Conservation (phyloP, 345 rosid genomes). For the Erucastrum elatum region DNA sequence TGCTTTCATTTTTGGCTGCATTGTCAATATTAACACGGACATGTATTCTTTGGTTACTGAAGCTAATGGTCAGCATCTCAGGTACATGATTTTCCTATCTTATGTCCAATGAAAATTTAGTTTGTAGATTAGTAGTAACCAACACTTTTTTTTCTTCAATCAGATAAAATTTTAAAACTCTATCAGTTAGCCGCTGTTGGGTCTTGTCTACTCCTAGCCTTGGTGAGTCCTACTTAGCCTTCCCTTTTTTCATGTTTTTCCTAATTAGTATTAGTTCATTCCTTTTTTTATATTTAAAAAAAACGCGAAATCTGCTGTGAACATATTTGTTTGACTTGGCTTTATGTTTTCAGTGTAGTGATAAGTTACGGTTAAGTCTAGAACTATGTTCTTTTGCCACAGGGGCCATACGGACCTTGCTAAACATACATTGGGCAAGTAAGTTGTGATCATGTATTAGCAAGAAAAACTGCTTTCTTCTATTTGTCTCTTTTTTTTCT, state of each 20-base stretch:
- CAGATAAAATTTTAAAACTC: slow-evolving; percentile 77
- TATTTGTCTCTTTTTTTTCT: not conserved
- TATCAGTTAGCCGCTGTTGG: slow-evolving; percentile 75
- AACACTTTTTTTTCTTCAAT: slow-evolving; percentile 28
- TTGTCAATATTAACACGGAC: slow-evolving; percentile 67
- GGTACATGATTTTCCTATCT: slow-evolving; percentile 41
- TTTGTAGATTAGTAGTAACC: slow-evolving; percentile 7
- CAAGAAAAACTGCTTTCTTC: not conserved
- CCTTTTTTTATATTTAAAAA: not conserved
- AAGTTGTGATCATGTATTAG: slow-evolving; percentile 36
- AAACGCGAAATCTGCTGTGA: not conserved
- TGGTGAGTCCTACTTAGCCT: slow-evolving; percentile 49
- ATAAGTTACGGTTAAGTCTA: slow-evolving; percentile 88
- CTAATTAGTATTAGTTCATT: not conserved
- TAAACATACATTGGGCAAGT: slow-evolving; percentile 93
- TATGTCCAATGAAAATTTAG: slow-evolving; percentile 5
- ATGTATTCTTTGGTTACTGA: slow-evolving; percentile 80
- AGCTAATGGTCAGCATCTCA: slow-evolving; percentile 85
- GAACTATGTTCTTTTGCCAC: slow-evolving; percentile 95
- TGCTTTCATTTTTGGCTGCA: slow-evolving; percentile 70
- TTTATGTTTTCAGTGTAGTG: slow-evolving; percentile 76
- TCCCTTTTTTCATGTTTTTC: slow-evolving; percentile 2
- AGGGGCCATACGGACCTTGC: slow-evolving; percentile 93
- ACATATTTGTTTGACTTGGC: slow-evolving; percentile 7
- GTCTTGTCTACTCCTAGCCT: slow-evolving; percentile 75